Conservation (phyloP, 306 rosid species). For the Glycine tomentella region DNA sequence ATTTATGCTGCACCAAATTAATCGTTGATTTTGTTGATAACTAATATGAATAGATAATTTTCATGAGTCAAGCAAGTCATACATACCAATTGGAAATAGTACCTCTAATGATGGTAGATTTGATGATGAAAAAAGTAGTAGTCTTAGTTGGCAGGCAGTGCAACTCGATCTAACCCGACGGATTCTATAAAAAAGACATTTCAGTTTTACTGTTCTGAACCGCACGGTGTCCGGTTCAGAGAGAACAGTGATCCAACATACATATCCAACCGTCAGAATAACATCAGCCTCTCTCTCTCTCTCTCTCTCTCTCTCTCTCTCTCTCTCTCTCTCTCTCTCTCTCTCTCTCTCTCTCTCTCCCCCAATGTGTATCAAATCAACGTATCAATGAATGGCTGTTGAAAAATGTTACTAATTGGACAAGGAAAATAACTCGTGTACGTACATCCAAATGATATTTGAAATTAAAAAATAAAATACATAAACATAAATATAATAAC, state of each 20-base stretch:
- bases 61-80: no score
- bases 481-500: no score
- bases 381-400: not conserved
- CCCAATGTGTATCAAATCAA: not conserved
- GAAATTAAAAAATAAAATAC: no score
- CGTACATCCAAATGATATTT: no score
- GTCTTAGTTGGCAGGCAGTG: not conserved
- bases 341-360: constrained; percentile 2
- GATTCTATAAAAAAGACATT: constrained; percentile 43
- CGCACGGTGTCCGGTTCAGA: constrained; percentile 67
- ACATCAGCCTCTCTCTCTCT: not conserved
- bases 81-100: not conserved
- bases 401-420: no score
- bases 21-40: no score
- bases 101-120: not conserved
- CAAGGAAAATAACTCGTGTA: no score
- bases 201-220: constrained; percentile 60
- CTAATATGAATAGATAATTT: no score
- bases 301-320: not conserved
- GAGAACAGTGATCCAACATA: constrained; percentile 59
- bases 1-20: no score
- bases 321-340: not conserved
- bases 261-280: constrained; percentile 57
- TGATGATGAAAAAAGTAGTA: not conserved
- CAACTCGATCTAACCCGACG: not conserved